These are phyloP conservation scores for Rhexocercosporidium sp. DNA, from an alignment of 2,329 filamentous ascomycete species.

Conservation along the genomic window DNA sequence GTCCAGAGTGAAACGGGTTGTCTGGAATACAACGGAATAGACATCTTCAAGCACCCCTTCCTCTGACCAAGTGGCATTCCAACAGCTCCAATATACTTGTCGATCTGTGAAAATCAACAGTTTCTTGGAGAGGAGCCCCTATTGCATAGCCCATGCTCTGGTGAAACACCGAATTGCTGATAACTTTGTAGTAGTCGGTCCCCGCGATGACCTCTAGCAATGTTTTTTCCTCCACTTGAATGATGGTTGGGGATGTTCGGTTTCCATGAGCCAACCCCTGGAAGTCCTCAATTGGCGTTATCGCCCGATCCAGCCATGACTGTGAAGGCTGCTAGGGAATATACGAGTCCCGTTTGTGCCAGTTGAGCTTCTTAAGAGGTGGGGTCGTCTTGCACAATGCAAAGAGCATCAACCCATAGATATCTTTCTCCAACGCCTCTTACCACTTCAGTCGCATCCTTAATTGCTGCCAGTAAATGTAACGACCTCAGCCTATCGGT, in stretches of 20 bases:
- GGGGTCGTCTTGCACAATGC: slow-evolving; percentile 24
- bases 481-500: neutral
- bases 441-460: slow-evolving; percentile 31
- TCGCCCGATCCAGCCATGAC: slow-evolving; percentile 32
- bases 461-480: slow-evolving; percentile 26
- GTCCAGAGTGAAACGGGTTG: neutral
- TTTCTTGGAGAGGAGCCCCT: slow-evolving; percentile 1
- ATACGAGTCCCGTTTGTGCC: slow-evolving; percentile 31
- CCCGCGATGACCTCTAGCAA: neutral
- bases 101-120: slow-evolving; percentile 10
- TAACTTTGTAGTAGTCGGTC: neutral
- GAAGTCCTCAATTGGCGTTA: slow-evolving; percentile 31
- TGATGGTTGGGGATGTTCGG: neutral
- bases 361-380: slow-evolving; percentile 25
- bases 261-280: slow-evolving; percentile 6
- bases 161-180: slow-evolving; percentile 7
- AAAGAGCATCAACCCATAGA: slow-evolving; percentile 29
- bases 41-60: neutral
- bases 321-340: slow-evolving; percentile 27
- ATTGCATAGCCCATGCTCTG: slow-evolving; percentile 11
- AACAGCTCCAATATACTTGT: slow-evolving; percentile 12
- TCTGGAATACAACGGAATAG: neutral
- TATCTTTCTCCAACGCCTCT: slow-evolving; percentile 30
- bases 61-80: slow-evolving; percentile 2
- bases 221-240: neutral